A percentile compares a stretch with the other conserved stretches of the same genome.
These are phyloP conservation scores for Guadua angustifolia DNA, from an alignment of 176 grass and related monocot genomes.

Conservation along the genomic window DNA sequence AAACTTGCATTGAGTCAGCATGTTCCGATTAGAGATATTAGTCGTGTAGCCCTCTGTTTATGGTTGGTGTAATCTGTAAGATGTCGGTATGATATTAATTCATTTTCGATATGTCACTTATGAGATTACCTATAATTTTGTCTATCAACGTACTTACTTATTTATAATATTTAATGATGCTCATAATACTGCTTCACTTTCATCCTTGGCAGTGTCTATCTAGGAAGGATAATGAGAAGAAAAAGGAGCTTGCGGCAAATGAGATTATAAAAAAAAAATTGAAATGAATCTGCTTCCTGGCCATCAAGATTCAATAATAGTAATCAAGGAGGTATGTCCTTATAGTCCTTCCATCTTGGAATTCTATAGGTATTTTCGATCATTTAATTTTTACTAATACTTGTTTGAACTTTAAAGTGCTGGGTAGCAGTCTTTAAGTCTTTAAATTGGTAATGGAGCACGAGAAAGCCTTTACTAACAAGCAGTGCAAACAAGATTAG, in stretches of 20 bases:
- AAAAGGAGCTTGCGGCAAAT: conserved; percentile 74
- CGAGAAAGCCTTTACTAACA: too few relatives aligned
- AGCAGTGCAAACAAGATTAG: too few relatives aligned
- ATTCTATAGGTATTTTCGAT: too few relatives aligned
- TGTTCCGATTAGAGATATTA: conserved; percentile 27
- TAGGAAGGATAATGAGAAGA: conserved; percentile 78
- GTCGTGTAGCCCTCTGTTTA: not conserved
- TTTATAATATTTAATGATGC: not conserved
- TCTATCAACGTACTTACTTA: not conserved
- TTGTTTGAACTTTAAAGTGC: too few relatives aligned
- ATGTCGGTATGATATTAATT: too few relatives aligned
- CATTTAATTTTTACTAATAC: too few relatives aligned
- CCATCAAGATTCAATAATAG: conserved; percentile 78
- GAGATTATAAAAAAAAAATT: conserved; percentile 76
- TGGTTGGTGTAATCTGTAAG: too few relatives aligned
- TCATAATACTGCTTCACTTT: conserved; percentile 26
- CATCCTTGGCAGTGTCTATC: conserved; percentile 40
- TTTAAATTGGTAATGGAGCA: too few relatives aligned
- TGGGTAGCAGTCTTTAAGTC: too few relatives aligned
- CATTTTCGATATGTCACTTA: too few relatives aligned
- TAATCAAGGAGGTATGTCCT: conserved; percentile 73
- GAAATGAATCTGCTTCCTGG: conserved; percentile 90
- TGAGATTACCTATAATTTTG: too few relatives aligned
- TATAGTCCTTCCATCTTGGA: too few relatives aligned
- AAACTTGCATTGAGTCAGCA: conserved; percentile 7